Evolutionary conservation across 768 basidiomycete species (phyloP), one percentile per base, ranked within the genome.

Genomic region (Termitomyces sp.): DNA sequence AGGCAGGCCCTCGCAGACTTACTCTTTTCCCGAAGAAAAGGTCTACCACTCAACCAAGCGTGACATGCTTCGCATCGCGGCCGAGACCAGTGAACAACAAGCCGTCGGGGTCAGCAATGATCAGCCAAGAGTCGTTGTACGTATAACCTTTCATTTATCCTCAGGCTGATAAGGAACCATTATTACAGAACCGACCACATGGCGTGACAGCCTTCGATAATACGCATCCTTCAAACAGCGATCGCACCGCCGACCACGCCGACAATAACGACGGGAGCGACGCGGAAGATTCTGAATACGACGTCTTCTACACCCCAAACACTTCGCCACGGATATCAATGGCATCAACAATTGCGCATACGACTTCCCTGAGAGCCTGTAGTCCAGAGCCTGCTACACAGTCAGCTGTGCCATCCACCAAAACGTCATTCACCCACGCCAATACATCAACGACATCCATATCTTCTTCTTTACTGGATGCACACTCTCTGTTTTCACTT

Each of bases 281-380:
- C 65, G 54, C 71, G 71, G 56, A 61, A 37, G 79, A 81, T 63
- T 63, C 68, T 15, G 79, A 77, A 62, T 72, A 74, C 40, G 83
- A 84, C 65, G 74, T 81, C 31, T 90, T 86, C 72, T 90, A 85
- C 70, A 90, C 87, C 1, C 86, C 87, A 17, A 74, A 77, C 61
- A 74, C 82, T 12, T 83, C 85, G 5, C 86, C 86, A 17, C 75
- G 80, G 38, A 74, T 79, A 3, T 84, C 84, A 6, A 74, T 80
- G 68, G 72, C 74, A 11, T 76, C 81, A 7, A 69, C 73, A 1
- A 60, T 62, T 20, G 59, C 40, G 17, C 40, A 42, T 42, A 6
- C 61, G 7, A 66, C 38, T 36, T 75, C 58, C 67, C 71, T 60
- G 69, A 70, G 57, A 68, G 70, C 63, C 66, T 70, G 65, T 25